Conservation (phyloP, 306 rosid species). For the Vigna mungo region DNA sequence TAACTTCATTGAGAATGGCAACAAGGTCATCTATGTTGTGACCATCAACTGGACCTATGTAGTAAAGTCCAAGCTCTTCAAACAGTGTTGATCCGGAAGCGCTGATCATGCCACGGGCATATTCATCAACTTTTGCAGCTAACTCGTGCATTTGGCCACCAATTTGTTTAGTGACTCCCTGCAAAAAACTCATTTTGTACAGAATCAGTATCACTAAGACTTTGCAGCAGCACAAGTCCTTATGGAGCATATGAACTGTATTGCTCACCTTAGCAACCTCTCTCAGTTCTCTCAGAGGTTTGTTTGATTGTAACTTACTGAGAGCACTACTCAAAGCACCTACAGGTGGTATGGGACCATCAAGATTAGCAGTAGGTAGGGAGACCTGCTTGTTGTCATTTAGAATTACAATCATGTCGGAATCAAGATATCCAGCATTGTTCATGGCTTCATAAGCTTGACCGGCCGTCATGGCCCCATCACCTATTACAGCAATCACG, state of each 20-base stretch:
- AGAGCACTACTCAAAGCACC: constrained; percentile 97
- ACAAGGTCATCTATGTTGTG: constrained; percentile 87
- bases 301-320: constrained; percentile 81
- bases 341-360: constrained; percentile 85
- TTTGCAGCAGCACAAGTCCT: neutral
- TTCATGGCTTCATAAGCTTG: constrained; percentile 99
- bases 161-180: constrained; percentile 89
- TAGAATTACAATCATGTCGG: constrained; percentile 87
- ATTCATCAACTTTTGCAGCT: constrained; percentile 96
- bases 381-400: constrained; percentile 95
- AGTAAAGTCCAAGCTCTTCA: constrained; percentile 96
- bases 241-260: constrained; percentile 7
- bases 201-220: constrained; percentile 39
- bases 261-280: constrained; percentile 86
- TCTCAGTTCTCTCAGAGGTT: constrained; percentile 85
- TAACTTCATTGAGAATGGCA: constrained; percentile 79
- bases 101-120: constrained; percentile 93
- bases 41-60: constrained; percentile 94
- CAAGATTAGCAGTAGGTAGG: constrained; percentile 85
- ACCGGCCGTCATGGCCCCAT: constrained; percentile 98
- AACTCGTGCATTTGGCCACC: constrained; percentile 85
- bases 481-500: constrained; percentile 82
- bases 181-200: constrained; percentile 41
- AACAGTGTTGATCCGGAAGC: constrained; percentile 84
- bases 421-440: constrained; percentile 90